Evolutionary conservation across 331 rosid genomes (phyloP).

Genomic region (Dryas integrifolia): DNA sequence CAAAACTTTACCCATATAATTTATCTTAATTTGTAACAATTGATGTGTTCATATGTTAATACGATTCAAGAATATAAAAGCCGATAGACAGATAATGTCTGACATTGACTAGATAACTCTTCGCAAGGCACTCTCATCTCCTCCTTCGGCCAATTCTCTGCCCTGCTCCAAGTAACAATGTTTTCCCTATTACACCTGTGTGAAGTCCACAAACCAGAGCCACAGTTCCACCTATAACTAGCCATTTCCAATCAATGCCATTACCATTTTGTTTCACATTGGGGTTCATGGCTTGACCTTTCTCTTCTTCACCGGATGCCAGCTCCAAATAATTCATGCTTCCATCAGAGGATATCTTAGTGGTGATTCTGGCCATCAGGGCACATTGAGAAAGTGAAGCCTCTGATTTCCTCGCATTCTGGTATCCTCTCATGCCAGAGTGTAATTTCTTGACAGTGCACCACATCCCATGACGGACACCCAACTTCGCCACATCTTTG

Average conservation of each 20-base stretch:
- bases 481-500: conserved; percentile 94
- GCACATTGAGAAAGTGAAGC: conserved; percentile 63
- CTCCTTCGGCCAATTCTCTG: conserved; percentile 63
- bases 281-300: conserved; percentile 20
- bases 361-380: conserved; percentile 70
- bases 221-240: conserved; percentile 90
- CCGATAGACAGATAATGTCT: background rate
- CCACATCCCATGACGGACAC: conserved; percentile 99
- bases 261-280: conserved; percentile 33
- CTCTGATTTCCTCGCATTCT: conserved; percentile 69
- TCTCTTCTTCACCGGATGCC: conserved; percentile 41
- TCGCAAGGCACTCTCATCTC: conserved; percentile 22
- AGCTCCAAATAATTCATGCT: conserved; percentile 43
- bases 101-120: background rate
- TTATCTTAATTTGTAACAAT: conserved; percentile 10
- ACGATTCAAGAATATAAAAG: background rate
- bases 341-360: conserved; percentile 49
- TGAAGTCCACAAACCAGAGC: conserved; percentile 92
- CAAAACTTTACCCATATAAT: background rate
- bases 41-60: background rate
- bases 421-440: conserved; percentile 91
- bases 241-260: conserved; percentile 93
- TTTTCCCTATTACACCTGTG: conserved; percentile 74
- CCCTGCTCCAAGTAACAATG: conserved; percentile 81
- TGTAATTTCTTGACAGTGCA: conserved; percentile 92